These are phyloP conservation scores for Anthostomella pinea DNA, from an alignment of 2,329 filamentous ascomycete species.

Conservation along the genomic window DNA sequence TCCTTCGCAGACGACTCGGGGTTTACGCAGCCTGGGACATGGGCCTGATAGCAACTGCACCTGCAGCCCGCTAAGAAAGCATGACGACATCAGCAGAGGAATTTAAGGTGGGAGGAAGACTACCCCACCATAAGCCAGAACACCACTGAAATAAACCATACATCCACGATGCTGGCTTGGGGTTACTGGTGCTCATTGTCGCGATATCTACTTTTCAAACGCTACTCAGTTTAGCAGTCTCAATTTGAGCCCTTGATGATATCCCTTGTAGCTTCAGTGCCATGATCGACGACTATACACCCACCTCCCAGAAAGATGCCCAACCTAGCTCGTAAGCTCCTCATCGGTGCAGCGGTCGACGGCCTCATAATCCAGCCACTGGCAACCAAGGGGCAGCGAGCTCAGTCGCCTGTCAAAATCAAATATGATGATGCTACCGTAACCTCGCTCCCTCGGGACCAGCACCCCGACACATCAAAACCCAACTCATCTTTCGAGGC, in stretches of 20 bases:
- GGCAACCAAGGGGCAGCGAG: constrained; percentile 51
- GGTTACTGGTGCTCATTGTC: too few relatives aligned
- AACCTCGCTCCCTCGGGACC: constrained; percentile 43
- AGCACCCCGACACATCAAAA: constrained; percentile 41
- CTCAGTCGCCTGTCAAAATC: constrained; percentile 60
- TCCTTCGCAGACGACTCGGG: too few relatives aligned
- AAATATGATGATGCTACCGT: constrained; percentile 62
- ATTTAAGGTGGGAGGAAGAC: too few relatives aligned
- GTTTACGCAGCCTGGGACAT: too few relatives aligned
- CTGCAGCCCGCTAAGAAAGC: constrained; percentile 1
- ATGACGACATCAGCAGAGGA: constrained; percentile 20
- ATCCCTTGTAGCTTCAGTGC: too few relatives aligned
- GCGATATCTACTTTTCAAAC: too few relatives aligned
- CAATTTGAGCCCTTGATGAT: too few relatives aligned
- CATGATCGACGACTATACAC: constrained; percentile 10
- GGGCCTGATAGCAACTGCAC: too few relatives aligned
- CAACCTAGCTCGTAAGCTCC: constrained; percentile 71
- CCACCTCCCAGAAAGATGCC: constrained; percentile 59
- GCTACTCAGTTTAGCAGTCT: too few relatives aligned
- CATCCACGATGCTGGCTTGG: neutral
- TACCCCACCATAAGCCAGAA: neutral
- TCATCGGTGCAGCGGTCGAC: constrained; percentile 78
- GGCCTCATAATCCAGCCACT: constrained; percentile 78
- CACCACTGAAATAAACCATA: neutral
- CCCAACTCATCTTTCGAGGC: constrained; percentile 54